These are phyloP conservation scores for Botrytis byssoidea DNA, from an alignment of 2,329 filamentous ascomycete species.

Conservation along the genomic window DNA sequence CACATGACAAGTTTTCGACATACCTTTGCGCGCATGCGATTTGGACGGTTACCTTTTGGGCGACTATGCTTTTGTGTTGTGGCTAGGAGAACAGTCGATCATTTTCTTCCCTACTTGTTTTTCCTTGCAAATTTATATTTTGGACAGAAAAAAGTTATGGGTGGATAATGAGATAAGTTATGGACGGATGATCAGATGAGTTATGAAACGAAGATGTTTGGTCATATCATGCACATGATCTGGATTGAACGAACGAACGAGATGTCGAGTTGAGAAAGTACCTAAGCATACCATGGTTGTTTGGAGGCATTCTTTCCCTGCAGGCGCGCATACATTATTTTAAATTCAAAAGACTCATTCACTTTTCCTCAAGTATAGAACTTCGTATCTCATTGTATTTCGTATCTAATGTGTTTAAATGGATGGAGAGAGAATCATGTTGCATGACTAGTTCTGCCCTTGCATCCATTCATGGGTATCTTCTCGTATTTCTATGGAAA, in stretches of 20 bases:
- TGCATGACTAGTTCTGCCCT: constrained; percentile 1
- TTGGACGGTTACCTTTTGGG: neutral
- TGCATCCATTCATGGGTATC: constrained; percentile 9
- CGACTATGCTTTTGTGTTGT: neutral
- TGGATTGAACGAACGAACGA: constrained; percentile 4
- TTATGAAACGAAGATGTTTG: constrained; percentile 5
- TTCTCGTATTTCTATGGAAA: constrained; percentile 10
- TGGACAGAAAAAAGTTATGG: constrained; percentile 10
- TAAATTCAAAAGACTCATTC: constrained; percentile 14
- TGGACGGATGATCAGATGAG: constrained; percentile 11
- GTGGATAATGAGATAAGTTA: constrained; percentile 10
- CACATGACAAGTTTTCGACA: constrained; percentile 2
- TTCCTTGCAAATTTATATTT: constrained; percentile 5
- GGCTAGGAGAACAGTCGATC: neutral
- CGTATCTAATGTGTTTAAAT: constrained; percentile 1
- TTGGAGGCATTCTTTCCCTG: constrained; percentile 14
- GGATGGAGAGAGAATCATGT: constrained; percentile 7
- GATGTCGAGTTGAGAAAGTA: neutral
- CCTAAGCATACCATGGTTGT: neutral
- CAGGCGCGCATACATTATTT: constrained; percentile 16
- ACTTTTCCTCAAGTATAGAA: constrained; percentile 15
- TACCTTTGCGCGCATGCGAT: neutral
- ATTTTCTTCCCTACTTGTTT: neutral
- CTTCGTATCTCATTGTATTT: constrained; percentile 7
- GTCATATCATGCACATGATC: constrained; percentile 4